These are phyloP conservation scores for Endothia cerciana DNA, from an alignment of 2,329 filamentous ascomycete species.

Conservation along the genomic window DNA sequence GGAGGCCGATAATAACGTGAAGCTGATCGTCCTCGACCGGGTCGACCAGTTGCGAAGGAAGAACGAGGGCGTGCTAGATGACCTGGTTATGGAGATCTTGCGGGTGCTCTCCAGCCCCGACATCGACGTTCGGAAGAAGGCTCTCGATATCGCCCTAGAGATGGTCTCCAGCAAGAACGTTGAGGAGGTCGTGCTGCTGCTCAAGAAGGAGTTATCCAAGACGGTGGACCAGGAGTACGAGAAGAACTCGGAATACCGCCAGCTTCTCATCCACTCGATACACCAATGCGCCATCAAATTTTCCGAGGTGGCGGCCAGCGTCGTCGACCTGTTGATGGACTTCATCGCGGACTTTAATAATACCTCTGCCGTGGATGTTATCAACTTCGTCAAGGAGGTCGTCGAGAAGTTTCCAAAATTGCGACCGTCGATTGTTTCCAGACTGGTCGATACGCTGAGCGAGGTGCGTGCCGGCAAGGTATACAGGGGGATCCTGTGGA, in stretches of 20 bases:
- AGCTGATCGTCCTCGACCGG: constrained; percentile 94
- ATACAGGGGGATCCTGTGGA: constrained; percentile 95
- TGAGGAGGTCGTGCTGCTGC: constrained; percentile 90
- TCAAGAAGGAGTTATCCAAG: constrained; percentile 98
- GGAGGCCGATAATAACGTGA: constrained; percentile 98
- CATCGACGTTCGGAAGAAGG: constrained; percentile 92
- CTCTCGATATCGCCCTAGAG: constrained; percentile 85
- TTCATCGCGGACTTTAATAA: constrained; percentile 99
- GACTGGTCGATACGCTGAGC: constrained; percentile 84
- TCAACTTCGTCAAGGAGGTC: constrained; percentile 98
- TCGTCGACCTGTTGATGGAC: constrained; percentile 97
- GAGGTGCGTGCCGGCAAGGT: constrained; percentile 97
- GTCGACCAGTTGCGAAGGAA: constrained; percentile 86
- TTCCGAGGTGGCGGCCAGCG: constrained; percentile 94
- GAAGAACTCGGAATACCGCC: constrained; percentile 95
- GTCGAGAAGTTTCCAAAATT: constrained; percentile 96
- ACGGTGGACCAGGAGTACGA: constrained; percentile 98
- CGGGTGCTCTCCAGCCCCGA: constrained; percentile 94
- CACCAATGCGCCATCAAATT: constrained; percentile 99
- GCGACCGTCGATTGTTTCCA: constrained; percentile 82
- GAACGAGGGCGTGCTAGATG: constrained; percentile 89
- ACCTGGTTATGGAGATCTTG: constrained; percentile 95
- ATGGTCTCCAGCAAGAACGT: constrained; percentile 99
- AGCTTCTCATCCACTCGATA: constrained; percentile 93
- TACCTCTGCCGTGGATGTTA: constrained; percentile 93